phyloP scores from a whole-genome alignment of 495 filamentous ascomycete genomes.

The Penicillium canariense region DNA sequence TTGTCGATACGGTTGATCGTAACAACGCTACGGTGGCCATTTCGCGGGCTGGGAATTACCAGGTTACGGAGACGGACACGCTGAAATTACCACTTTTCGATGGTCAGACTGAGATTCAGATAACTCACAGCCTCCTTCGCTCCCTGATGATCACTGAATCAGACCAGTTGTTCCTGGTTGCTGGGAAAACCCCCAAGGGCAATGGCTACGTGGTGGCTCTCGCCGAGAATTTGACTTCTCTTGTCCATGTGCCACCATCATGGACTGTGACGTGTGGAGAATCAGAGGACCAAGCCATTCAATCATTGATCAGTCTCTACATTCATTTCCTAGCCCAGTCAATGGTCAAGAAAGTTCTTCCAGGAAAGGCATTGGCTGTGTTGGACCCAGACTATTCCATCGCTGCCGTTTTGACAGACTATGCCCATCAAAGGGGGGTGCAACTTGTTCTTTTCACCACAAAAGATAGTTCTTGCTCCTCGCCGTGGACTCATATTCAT shows the following conservation, averaged over 20 bases:
- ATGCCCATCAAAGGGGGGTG: constrained; percentile 14
- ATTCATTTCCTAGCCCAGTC: constrained; percentile 15
- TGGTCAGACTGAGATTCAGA: constrained; percentile 6
- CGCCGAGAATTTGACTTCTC: constrained; percentile 14
- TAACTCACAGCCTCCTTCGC: constrained; percentile 16
- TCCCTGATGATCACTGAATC: constrained; percentile 9
- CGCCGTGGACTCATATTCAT: constrained; percentile 24
- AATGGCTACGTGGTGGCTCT: constrained; percentile 9
- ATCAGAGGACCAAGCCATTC: constrained; percentile 4
- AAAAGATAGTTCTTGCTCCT: constrained; percentile 3
- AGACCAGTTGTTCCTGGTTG: constrained; percentile 15
- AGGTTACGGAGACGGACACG: constrained; percentile 7
- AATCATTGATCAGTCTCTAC: constrained; percentile 18
- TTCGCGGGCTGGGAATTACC: constrained; percentile 8
- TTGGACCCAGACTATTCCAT: constrained; percentile 24
- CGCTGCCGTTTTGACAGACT: constrained; percentile 11
- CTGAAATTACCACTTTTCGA: not conserved
- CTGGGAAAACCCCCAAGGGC: constrained; percentile 4
- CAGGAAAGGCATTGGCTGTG: constrained; percentile 15
- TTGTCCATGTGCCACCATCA: constrained; percentile 10
- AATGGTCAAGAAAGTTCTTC: constrained; percentile 3
- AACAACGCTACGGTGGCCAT: constrained; percentile 2
- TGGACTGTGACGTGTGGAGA: constrained; percentile 6
- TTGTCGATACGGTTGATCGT: constrained; percentile 12
- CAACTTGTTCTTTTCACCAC: constrained; percentile 21